Conservation (phyloP, 2,329 filamentous ascomycete species). For the Aspergillus clavatus region DNA sequence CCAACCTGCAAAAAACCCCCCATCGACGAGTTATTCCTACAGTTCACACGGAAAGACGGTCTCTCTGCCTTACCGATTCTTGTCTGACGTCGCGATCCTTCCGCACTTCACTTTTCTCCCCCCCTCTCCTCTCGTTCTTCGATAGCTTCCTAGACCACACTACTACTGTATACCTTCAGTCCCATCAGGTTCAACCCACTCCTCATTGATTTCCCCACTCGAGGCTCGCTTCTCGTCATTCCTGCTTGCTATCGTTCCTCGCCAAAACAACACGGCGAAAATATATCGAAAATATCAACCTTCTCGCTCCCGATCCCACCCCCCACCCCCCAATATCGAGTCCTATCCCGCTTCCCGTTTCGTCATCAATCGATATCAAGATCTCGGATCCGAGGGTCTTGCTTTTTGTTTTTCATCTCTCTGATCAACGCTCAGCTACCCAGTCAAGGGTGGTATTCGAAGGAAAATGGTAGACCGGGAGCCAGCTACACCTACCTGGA, state of each 20-base stretch:
- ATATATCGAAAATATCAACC: constrained; percentile 1
- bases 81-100: constrained; percentile 18
- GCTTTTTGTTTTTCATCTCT: constrained; percentile 16
- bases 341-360: constrained; percentile 12
- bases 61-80: constrained; percentile 12
- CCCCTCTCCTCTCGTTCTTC: constrained; percentile 4
- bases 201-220: constrained; percentile 14
- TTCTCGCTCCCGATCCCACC: constrained; percentile 8
- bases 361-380: constrained; percentile 10
- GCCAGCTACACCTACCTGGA: constrained; percentile 93
- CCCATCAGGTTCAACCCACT: neutral
- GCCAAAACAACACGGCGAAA: neutral
- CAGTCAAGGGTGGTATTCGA: constrained; percentile 35
- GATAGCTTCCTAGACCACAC: constrained; percentile 2
- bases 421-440: constrained; percentile 13
- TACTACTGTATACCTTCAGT: neutral
- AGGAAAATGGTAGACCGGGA: constrained; percentile 92
- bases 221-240: constrained; percentile 8
- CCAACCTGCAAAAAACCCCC: constrained; percentile 13
- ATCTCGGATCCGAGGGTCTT: constrained; percentile 3
- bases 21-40: too few species aligned
- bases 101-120: constrained; percentile 11
- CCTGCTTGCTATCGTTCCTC: neutral
- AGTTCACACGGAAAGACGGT: constrained; percentile 8
- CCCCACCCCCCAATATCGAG: constrained; percentile 6